Conservation (phyloP, 192 early-diverging fungal genomes). For the Radiomyces spectabilis region DNA sequence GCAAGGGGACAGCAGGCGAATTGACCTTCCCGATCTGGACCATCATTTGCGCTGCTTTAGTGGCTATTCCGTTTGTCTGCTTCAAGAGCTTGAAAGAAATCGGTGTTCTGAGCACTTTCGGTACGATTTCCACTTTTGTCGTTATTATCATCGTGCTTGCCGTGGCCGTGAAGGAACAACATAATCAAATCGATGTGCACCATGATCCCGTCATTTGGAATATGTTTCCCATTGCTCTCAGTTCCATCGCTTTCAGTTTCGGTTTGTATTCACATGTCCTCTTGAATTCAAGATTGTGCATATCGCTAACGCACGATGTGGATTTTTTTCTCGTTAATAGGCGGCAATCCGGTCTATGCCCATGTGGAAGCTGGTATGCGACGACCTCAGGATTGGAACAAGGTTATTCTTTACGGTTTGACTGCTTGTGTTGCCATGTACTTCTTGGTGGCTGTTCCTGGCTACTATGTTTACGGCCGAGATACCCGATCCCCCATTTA, state of each 20-base stretch:
- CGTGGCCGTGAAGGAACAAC: constrained; percentile 34
- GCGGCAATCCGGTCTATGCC: constrained; percentile 72
- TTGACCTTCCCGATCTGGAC: constrained; percentile 49
- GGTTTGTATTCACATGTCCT: too few species aligned
- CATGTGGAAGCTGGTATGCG: constrained; percentile 72
- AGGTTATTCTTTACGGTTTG: constrained; percentile 49
- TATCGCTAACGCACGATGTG: too few species aligned
- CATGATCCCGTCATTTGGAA: constrained; percentile 36
- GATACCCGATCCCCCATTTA: constrained; percentile 55
- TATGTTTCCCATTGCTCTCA: constrained; percentile 56
- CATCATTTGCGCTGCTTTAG: constrained; percentile 41
- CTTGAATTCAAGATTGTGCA: too few species aligned
- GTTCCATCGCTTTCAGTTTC: constrained; percentile 67
- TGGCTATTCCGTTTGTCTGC: constrained; percentile 58
- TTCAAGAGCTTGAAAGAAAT: constrained; percentile 76
- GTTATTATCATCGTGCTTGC: constrained; percentile 58
- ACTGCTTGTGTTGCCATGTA: constrained; percentile 56
- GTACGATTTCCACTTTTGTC: constrained; percentile 57
- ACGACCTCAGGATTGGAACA: constrained; percentile 59
- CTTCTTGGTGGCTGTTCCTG: constrained; percentile 54
- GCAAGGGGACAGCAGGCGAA: constrained; percentile 31
- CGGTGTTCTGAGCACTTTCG: constrained; percentile 59
- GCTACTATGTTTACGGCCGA: constrained; percentile 67
- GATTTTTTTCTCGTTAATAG: constrained; percentile 8
- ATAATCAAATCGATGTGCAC: constrained; percentile 1